phyloP scores from a whole-genome alignment of 2,329 filamentous ascomycete species.

The Periconia sp. region DNA sequence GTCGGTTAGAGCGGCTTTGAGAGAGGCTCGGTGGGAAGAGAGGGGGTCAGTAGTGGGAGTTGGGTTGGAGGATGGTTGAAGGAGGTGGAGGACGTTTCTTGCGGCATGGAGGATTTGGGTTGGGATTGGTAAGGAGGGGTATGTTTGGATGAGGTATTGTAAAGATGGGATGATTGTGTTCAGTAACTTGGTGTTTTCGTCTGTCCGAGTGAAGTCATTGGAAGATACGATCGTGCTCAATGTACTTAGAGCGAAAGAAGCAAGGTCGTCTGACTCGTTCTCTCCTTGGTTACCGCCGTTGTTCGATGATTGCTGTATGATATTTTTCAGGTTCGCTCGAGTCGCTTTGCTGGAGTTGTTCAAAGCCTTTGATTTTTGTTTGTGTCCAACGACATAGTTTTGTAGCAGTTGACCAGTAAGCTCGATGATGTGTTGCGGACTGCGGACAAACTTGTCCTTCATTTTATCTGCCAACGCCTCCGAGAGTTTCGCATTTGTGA shows the following conservation, averaged over 20 bases:
- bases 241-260: conserved; percentile 45
- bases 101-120: conserved; percentile 29
- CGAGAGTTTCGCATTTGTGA: conserved; percentile 64
- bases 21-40: conserved; percentile 44
- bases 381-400: conserved; percentile 44
- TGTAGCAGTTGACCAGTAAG: conserved; percentile 64
- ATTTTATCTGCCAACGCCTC: conserved; percentile 66
- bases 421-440: conserved; percentile 66
- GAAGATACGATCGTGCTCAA: conserved; percentile 40
- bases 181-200: conserved; percentile 17
- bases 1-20: conserved; percentile 26
- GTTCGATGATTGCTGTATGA: conserved; percentile 20
- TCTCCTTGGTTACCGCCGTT: conserved; percentile 7
- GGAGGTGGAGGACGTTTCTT: conserved; percentile 52
- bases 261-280: conserved; percentile 38
- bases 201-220: conserved; percentile 35
- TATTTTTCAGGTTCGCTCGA: conserved; percentile 26
- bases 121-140: conserved; percentile 10
- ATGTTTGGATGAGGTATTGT: conserved; percentile 23
- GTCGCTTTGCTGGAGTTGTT: conserved; percentile 20
- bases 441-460: conserved; percentile 63
- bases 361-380: conserved; percentile 45
- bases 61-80: conserved; percentile 51
- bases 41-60: conserved; percentile 55
- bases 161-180: conserved; percentile 18